Base-by-base conservation (phyloP, 1,139 yeast genomes). In the Kluyveromyces sp. region DNA sequence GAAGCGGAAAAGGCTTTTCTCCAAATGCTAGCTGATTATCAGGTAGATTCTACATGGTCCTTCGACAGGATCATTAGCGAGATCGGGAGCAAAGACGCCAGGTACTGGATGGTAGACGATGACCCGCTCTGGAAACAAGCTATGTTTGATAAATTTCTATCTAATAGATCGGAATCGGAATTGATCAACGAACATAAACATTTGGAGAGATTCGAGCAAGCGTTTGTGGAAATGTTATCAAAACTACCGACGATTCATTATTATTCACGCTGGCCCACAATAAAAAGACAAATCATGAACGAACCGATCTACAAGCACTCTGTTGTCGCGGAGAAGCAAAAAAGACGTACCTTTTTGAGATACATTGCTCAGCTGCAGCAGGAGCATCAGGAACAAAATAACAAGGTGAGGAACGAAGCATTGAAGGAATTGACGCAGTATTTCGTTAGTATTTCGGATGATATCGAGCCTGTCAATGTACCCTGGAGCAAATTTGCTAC, bases 31-130 rank as follows among this genome's bases (percentile, higher is more conserved):
- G 63, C 67, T 35, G 77, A 74, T 1, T 64, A 72, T 37, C 67
- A 72, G 5, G 85, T 87, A 2, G 89, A 83, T 58, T 74, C 84
- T 0, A 76, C 86, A 0, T 85, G 92, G 90, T 74, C 94, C 0
- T 89, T 88, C 65, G 78, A 77, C 47, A 71, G 72, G 48, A 84
- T 83, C 0, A 79, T 89, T 70, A 67, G 77, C n/a, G 72, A 70
- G 30, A 70, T 82, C 48, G 63, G 67, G 25, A 73, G 85, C 21
- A 65, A 63, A 5, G 79, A 81, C 47, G 79, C 83, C 0, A 70
- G 79, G 21, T 90, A 87, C 60, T 87, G 95, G 94, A 67, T 73
- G 1, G 66, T 88, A 1, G 66, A 70, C 4, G 68, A 72, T 25
- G 84, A 81, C 55, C 74, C 96, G 0, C 57, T 81, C 6, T 70